Evolutionary conservation across 2,329 filamentous ascomycete species (phyloP).

Genomic region (Colletotrichum euphorbiae): DNA sequence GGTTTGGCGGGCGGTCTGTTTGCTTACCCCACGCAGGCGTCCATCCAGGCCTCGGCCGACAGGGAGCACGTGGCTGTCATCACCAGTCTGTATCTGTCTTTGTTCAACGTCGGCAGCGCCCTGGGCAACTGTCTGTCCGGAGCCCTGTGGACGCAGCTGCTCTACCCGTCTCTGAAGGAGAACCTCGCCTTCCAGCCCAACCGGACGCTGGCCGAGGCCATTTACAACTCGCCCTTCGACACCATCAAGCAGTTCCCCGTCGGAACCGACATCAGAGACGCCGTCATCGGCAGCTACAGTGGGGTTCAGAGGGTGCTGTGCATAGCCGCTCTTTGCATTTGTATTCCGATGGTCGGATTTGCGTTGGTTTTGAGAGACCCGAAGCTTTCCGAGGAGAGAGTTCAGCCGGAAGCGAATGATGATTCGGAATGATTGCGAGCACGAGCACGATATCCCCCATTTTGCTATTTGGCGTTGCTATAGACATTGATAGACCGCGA

Average conservation of each 20-base stretch:
- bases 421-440: background rate
- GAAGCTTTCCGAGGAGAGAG: constrained; percentile 33
- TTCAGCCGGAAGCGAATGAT: constrained; percentile 24
- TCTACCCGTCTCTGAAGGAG: constrained; percentile 48
- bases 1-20: constrained; percentile 71
- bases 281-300: constrained; percentile 41
- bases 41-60: constrained; percentile 53
- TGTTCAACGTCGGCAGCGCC: constrained; percentile 56
- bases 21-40: constrained; percentile 55
- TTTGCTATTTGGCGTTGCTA: background rate
- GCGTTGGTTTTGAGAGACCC: constrained; percentile 42
- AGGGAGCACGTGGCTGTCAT: constrained; percentile 54
- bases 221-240: constrained; percentile 53
- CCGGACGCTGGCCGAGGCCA: constrained; percentile 48
- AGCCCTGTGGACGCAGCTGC: constrained; percentile 56
- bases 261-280: constrained; percentile 36
- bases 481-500: constrained; percentile 11
- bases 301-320: constrained; percentile 40
- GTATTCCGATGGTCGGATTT: constrained; percentile 42
- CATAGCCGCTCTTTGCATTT: constrained; percentile 42
- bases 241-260: constrained; percentile 49
- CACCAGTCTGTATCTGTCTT: constrained; percentile 53
- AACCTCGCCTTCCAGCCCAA: constrained; percentile 52
- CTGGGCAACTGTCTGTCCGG: constrained; percentile 55
- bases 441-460: background rate